Conservation (phyloP, 805 yeast genomes). For the Monosporozyma yasuniensis region DNA sequence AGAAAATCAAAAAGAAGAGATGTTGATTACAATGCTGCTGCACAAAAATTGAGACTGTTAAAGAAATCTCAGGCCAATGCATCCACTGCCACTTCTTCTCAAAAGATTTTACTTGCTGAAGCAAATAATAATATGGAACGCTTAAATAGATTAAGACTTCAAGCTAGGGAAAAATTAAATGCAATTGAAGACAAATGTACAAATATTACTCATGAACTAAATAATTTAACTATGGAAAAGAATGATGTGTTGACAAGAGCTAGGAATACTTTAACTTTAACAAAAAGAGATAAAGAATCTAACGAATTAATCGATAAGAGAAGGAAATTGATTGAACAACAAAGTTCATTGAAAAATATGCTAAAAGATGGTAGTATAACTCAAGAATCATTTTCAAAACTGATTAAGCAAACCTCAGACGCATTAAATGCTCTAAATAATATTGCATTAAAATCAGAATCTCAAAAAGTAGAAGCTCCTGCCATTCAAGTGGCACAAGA, state of each 20-base stretch:
- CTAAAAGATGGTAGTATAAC: constrained; percentile 11
- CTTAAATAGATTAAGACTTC: neutral
- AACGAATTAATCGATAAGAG: constrained; percentile 12
- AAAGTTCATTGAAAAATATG: constrained; percentile 10
- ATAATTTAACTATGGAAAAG: constrained; percentile 10
- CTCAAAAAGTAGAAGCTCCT: constrained; percentile 3
- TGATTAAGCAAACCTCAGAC: constrained; percentile 9
- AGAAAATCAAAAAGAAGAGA: constrained; percentile 21
- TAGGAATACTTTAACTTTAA: constrained; percentile 13
- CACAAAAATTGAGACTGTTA: constrained; percentile 2
- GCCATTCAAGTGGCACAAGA: neutral
- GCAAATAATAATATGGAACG: constrained; percentile 6
- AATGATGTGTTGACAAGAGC: constrained; percentile 13
- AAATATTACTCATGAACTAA: constrained; percentile 6
- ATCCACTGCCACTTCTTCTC: constrained; percentile 8
- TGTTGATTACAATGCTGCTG: constrained; percentile 11
- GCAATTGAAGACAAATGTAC: constrained; percentile 10
- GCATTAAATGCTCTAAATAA: constrained; percentile 10
- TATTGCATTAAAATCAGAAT: neutral
- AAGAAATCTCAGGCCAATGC: constrained; percentile 6
- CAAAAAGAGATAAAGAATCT: constrained; percentile 11
- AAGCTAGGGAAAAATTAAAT: constrained; percentile 15
- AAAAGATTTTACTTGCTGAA: constrained; percentile 13
- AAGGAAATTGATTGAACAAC: constrained; percentile 12
- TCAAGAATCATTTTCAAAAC: constrained; percentile 4